These are phyloP conservation scores for Hypoxylon crocopeplum DNA, from an alignment of 495 filamentous ascomycete species.

Conservation along the genomic window DNA sequence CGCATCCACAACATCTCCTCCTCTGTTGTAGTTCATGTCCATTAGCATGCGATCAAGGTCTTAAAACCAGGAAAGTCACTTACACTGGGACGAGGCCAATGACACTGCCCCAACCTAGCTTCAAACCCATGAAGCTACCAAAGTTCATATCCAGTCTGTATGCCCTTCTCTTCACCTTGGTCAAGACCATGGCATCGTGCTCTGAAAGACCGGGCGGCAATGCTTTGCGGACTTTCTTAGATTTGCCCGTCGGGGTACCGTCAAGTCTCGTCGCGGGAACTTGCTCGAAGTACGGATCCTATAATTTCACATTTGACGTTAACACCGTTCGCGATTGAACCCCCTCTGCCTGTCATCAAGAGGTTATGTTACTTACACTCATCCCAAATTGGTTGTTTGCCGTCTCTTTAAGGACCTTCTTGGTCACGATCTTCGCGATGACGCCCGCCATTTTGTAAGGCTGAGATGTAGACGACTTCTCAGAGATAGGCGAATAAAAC, in stretches of 20 bases:
- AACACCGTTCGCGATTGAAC: slow-evolving; percentile 5
- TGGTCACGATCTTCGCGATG: slow-evolving; percentile 64
- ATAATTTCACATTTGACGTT: slow-evolving; percentile 32
- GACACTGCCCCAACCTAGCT: slow-evolving; percentile 82
- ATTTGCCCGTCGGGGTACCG: slow-evolving; percentile 58
- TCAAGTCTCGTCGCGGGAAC: slow-evolving; percentile 73
- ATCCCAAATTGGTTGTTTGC: slow-evolving; percentile 71
- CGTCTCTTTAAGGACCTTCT: slow-evolving; percentile 71
- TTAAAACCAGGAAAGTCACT: slow-evolving; percentile 45
- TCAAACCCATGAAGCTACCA: slow-evolving; percentile 75
- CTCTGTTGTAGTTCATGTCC: slow-evolving; percentile 45
- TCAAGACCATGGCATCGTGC: slow-evolving; percentile 81
- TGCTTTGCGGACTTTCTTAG: slow-evolving; percentile 72
- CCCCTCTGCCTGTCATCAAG: neutral
- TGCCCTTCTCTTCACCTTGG: slow-evolving; percentile 77
- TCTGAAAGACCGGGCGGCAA: slow-evolving; percentile 74
- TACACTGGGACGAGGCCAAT: slow-evolving; percentile 82
- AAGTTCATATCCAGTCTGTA: slow-evolving; percentile 82
- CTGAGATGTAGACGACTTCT: too few species aligned
- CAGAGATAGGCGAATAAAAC: too few species aligned
- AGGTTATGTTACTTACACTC: slow-evolving; percentile 56
- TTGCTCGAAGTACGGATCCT: slow-evolving; percentile 78
- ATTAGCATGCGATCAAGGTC: slow-evolving; percentile 13
- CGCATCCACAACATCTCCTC: slow-evolving; percentile 78
- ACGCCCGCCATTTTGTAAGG: slow-evolving; percentile 66